Evolutionary conservation across 73 alveolate species (phyloP).

Genomic region (Uronychia binucleata): DNA sequence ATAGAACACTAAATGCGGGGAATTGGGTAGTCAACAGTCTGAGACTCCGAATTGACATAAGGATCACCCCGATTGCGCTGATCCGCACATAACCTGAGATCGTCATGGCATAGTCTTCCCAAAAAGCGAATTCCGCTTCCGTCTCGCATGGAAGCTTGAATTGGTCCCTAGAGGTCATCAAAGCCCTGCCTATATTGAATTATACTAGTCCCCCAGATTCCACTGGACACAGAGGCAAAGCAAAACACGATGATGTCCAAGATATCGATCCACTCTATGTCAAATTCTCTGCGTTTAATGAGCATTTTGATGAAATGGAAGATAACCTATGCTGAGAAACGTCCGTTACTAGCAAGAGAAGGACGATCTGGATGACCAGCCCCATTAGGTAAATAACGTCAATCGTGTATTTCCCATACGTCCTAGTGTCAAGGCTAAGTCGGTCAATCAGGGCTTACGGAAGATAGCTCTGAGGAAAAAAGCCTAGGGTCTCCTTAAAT

Average conservation of each 20-base stretch:
- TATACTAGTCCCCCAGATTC: constrained; percentile 7
- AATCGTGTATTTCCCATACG: constrained; percentile 9
- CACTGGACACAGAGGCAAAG: background rate
- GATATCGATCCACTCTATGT: constrained; percentile 19
- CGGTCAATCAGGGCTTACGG: constrained; percentile 15
- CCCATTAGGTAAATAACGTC: constrained; percentile 28
- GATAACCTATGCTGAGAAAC: background rate
- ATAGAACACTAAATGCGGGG: constrained; percentile 40
- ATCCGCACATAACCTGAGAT: constrained; percentile 10
- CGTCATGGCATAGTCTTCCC: constrained; percentile 2
- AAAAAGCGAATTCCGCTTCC: constrained; percentile 3
- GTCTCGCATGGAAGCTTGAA: constrained; percentile 17
- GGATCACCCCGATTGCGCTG: constrained; percentile 24
- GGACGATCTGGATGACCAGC: constrained; percentile 5
- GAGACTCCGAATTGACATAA: constrained; percentile 20
- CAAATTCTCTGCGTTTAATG: constrained; percentile 15
- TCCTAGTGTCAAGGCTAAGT: constrained; percentile 2
- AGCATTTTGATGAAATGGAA: constrained; percentile 8
- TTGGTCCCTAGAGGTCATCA: constrained; percentile 10
- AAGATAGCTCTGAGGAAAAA: constrained; percentile 20
- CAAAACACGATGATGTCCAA: constrained; percentile 8
- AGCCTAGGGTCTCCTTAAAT: background rate
- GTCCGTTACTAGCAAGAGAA: constrained; percentile 6
- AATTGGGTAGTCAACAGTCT: constrained; percentile 22
- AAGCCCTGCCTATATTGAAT: constrained; percentile 26